Evolutionary conservation across 164 flowering plant species (phyloP).

Genomic region (Sextonia rubra): DNA sequence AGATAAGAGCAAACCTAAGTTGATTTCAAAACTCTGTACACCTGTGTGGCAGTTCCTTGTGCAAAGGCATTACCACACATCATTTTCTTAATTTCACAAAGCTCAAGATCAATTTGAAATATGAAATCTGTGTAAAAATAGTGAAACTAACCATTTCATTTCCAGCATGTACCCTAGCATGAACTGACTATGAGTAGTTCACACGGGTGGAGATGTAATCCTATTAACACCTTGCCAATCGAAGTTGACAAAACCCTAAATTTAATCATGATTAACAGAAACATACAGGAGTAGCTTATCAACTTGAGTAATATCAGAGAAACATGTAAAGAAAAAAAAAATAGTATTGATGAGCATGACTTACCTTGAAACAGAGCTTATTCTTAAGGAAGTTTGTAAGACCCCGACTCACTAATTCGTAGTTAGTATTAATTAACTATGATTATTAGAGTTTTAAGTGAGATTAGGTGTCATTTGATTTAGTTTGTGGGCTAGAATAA

Average conservation of each 20-base stretch:
- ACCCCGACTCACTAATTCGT: too few relatives aligned
- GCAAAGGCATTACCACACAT: not conserved
- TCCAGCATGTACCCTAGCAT: slow-evolving; percentile 37
- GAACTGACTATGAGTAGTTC: slow-evolving; percentile 37
- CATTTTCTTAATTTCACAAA: not conserved
- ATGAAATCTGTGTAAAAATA: not conserved
- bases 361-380: slow-evolving; percentile 36
- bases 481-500: too few relatives aligned
- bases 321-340: not conserved
- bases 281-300: not conserved
- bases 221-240: slow-evolving; percentile 46
- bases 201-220: slow-evolving; percentile 31
- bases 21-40: not conserved
- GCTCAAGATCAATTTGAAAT: not conserved
- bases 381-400: slow-evolving; percentile 43
- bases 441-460: too few relatives aligned
- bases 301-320: not conserved
- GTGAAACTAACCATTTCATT: slow-evolving; percentile 39
- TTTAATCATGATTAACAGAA: not conserved
- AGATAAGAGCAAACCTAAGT: not conserved
- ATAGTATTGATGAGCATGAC: not conserved
- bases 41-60: not conserved
- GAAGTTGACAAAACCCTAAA: slow-evolving; percentile 48
- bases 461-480: too few relatives aligned
- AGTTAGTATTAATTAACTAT: too few relatives aligned